phyloP scores from a whole-genome alignment of 2,329 filamentous ascomycete species.

The Coccinonectria pachysandricola region DNA sequence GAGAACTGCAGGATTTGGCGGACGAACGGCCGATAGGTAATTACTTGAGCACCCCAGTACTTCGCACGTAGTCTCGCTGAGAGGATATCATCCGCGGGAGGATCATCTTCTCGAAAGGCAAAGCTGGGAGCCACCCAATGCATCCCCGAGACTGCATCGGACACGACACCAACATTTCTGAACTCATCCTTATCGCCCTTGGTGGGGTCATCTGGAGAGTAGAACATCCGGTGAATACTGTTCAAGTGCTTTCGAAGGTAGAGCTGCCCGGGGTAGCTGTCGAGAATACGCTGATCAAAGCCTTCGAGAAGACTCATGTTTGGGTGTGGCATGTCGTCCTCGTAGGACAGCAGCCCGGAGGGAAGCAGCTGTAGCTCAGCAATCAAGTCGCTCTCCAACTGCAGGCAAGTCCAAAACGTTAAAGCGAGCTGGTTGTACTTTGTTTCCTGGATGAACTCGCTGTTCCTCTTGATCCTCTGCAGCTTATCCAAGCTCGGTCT shows the following conservation, averaged over 20 bases:
- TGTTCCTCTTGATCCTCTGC: conserved; percentile 28
- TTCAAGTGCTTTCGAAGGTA: conserved; percentile 57
- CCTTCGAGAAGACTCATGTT: conserved; percentile 37
- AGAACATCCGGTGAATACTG: conserved; percentile 47
- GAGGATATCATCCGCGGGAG: conserved; percentile 66
- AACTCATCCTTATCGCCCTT: conserved; percentile 28
- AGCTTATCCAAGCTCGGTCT: conserved; percentile 50
- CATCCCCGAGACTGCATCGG: conserved; percentile 32
- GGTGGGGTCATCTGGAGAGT: conserved; percentile 32
- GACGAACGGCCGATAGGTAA: conserved; percentile 74
- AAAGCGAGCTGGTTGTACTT: conserved; percentile 55
- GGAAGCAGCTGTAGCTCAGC: conserved; percentile 66
- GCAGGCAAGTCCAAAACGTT: conserved; percentile 87
- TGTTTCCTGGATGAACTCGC: conserved; percentile 30
- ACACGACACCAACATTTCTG: conserved; percentile 35
- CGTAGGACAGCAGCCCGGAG: conserved; percentile 50
- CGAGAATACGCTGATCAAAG: conserved; percentile 38
- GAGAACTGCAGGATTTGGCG: conserved; percentile 44
- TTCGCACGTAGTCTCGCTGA: conserved; percentile 79
- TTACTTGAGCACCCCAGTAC: conserved; percentile 85
- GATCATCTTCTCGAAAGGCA: conserved; percentile 54
- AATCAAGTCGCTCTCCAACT: conserved; percentile 87
- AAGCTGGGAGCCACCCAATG: conserved; percentile 40
- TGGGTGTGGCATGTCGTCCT: conserved; percentile 57
- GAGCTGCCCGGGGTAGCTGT: conserved; percentile 53